Evolutionary conservation across 805 yeast species (phyloP).

Genomic region (Metschnikowia aberdeeniae): DNA sequence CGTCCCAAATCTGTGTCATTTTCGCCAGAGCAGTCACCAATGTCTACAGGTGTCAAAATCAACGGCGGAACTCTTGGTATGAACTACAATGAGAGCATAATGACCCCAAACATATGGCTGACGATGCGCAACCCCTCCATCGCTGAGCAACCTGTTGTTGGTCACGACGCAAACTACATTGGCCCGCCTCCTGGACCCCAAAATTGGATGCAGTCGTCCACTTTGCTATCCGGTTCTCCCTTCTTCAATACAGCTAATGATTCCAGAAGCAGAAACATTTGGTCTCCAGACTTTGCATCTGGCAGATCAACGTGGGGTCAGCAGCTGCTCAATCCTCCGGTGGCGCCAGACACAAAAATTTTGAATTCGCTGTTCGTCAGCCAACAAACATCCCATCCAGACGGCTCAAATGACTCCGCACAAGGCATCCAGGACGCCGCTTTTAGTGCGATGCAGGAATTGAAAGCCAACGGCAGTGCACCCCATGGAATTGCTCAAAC

Average conservation of each 20-base stretch:
- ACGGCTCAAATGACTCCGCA: neutral
- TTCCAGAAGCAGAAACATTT: slow-evolving; percentile 1
- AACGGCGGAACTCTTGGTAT: neutral
- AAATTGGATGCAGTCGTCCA: neutral
- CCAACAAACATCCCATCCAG: neutral
- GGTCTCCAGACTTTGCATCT: slow-evolving; percentile 1
- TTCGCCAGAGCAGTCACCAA: slow-evolving; percentile 7
- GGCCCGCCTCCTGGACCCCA: neutral
- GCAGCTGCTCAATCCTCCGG: neutral
- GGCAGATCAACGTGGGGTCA: neutral
- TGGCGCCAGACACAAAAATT: neutral
- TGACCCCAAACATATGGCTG: slow-evolving; percentile 1
- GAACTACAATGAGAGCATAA: neutral
- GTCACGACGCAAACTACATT: neutral
- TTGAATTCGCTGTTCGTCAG: neutral
- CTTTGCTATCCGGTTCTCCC: neutral
- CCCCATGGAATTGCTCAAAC: slow-evolving; percentile 36
- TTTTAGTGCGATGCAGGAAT: slow-evolving; percentile 33
- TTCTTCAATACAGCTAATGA: neutral
- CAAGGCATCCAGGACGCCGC: slow-evolving; percentile 39
- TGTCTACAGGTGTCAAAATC: slow-evolving; percentile 1
- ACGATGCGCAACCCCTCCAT: neutral
- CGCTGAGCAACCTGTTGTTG: neutral
- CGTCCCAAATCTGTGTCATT: slow-evolving; percentile 22
- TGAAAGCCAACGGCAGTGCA: slow-evolving; percentile 34